Base-by-base conservation (phyloP, 1,284 basidiomycete species). In the Pyrrhoderma lamaoense region DNA sequence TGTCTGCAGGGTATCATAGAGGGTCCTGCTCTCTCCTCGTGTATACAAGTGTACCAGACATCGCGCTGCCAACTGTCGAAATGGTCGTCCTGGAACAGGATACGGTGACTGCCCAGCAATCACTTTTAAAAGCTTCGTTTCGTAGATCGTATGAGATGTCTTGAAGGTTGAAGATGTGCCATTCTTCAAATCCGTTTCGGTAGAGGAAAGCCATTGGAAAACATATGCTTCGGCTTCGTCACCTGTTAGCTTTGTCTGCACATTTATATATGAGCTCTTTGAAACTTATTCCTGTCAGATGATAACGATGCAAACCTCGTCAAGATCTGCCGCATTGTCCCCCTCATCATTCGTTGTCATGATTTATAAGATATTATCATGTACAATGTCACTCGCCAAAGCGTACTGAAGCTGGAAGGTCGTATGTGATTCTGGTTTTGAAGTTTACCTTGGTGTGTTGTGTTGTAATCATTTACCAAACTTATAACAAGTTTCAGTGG, bases 1-100 rank as follows among this genome's bases (percentile, higher is more conserved):
- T 1, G 76, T 65, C 61, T 92, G 88, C n/a, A 95, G 65, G 5
- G 89, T 85, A 61, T 98, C 94, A 60, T 93, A 97, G 47, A 96
- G 68, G 1, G 85, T 81, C 63, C 84, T 79, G 2, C 84, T 85
- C 62, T 97, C 93, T 57, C 88, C 89, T 14, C 83, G 77, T 34
- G 74, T 76, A 67, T 95, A 94, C n/a, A 96, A 61, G 18, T 74
- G 65, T 48, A 90, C 70, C 42, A 97, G 68, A 61, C 89, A 92
- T 70, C 89, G 75, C 4, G 89, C 82, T 44, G 88, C 77, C 2
- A 92, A 72, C 55, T 88, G 85, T 36, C 95, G 78, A 46, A 93
- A 71, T 2, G 91, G 91, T 19, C 93, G 81, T 18, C 94, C 93
- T 1, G 93, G 92, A 35, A 74, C 65, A 11, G 90, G 89, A 57